Evolutionary conservation across 2,329 filamentous ascomycete species (phyloP).

Genomic region (Cryphonectria parasitica): DNA sequence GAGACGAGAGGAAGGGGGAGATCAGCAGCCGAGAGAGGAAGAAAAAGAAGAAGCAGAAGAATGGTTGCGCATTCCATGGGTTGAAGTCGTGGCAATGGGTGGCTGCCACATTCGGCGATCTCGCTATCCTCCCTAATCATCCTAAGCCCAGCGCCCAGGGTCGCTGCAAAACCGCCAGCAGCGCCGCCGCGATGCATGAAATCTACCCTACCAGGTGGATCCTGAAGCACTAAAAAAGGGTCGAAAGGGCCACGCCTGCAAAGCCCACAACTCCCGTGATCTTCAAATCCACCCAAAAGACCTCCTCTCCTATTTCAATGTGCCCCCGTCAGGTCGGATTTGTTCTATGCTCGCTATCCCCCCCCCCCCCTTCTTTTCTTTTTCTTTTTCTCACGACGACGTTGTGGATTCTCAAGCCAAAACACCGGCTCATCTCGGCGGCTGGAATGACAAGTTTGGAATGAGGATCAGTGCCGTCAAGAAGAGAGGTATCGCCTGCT

Average conservation of each 20-base stretch:
- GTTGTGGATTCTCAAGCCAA: neutral
- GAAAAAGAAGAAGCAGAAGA: neutral
- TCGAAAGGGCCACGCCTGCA: neutral
- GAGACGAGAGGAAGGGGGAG: neutral
- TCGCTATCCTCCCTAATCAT: neutral
- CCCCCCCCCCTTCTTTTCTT: neutral
- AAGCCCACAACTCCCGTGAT: conserved; percentile 11
- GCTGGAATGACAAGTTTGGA: conserved; percentile 10
- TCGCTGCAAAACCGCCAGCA: conserved; percentile 2
- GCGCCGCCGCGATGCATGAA: conserved; percentile 3
- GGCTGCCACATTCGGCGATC: conserved; percentile 6
- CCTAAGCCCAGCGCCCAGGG: neutral
- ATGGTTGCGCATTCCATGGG: conserved; percentile 5
- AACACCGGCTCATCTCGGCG: neutral
- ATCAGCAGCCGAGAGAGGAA: neutral
- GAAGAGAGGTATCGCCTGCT: neutral
- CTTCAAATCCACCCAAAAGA: neutral
- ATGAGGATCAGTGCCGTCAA: conserved; percentile 3
- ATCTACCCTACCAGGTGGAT: conserved; percentile 10
- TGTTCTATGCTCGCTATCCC: conserved; percentile 1
- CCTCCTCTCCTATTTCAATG: neutral
- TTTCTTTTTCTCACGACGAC: neutral
- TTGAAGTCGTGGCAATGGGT: conserved; percentile 4
- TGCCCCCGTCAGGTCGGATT: neutral
- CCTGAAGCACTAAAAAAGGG: neutral